A percentile compares a stretch with the other conserved stretches of the same genome.
Evolutionary conservation across 306 rosid species (phyloP).

Genomic region (Geum urbanum): DNA sequence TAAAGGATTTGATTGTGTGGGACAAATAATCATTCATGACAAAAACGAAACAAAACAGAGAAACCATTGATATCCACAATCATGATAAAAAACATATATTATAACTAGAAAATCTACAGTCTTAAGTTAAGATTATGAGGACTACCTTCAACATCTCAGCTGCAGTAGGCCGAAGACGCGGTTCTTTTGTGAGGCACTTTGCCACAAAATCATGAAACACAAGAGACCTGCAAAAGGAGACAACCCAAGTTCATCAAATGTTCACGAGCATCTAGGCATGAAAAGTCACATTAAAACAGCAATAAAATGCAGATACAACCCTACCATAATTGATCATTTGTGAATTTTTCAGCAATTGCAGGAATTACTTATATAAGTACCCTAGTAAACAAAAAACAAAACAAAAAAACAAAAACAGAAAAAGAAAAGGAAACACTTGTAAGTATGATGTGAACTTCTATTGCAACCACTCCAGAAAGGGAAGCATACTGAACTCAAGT

Average conservation of each 20-base stretch:
- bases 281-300: background rate
- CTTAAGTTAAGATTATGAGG: background rate
- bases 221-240: constrained; percentile 68
- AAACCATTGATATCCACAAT: background rate
- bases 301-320: background rate
- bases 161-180: constrained; percentile 91
- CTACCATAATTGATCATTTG: background rate
- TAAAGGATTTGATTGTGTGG: constrained; percentile 5
- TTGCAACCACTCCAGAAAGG: constrained; percentile 1
- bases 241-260: constrained; percentile 12
- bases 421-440: background rate
- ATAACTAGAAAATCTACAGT: background rate
- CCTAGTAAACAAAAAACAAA: too few species aligned
- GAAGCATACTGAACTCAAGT: background rate
- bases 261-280: constrained; percentile 13
- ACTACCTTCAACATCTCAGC: constrained; percentile 95
- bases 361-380: background rate
- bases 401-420: too few species aligned
- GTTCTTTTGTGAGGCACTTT: constrained; percentile 90
- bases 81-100: background rate
- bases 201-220: constrained; percentile 97
- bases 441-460: constrained; percentile 9
- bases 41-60: background rate
- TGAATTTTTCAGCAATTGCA: background rate
- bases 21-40: background rate